Conservation (phyloP, 2,329 filamentous ascomycete genomes). For the Scedosporium aurantiacum region DNA sequence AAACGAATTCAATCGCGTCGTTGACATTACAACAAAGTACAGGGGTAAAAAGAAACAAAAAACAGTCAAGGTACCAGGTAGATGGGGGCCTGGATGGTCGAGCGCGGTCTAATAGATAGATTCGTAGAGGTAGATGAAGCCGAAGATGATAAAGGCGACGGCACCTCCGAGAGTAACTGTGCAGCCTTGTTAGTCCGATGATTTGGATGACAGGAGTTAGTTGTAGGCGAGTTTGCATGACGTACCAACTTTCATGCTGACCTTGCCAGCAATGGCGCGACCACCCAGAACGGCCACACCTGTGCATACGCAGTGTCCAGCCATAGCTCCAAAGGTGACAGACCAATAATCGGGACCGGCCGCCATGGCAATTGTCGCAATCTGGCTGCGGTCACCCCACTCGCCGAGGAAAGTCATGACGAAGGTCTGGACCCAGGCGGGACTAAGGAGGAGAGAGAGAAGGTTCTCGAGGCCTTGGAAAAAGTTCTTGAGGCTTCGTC, state of each 20-base stretch:
- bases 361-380: slow-evolving; percentile 97
- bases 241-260: slow-evolving; percentile 93
- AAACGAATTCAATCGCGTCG: background rate
- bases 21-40: slow-evolving; percentile 5
- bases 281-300: slow-evolving; percentile 86
- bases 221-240: slow-evolving; percentile 16
- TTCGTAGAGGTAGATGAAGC: slow-evolving; percentile 82
- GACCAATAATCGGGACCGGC: slow-evolving; percentile 98
- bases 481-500: slow-evolving; percentile 26
- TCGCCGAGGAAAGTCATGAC: slow-evolving; percentile 98
- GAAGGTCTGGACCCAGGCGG: slow-evolving; percentile 97
- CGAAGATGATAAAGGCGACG: slow-evolving; percentile 80
- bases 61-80: background rate
- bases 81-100: background rate
- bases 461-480: slow-evolving; percentile 70
- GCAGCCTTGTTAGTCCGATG: slow-evolving; percentile 7
- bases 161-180: slow-evolving; percentile 87
- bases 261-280: slow-evolving; percentile 79
- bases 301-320: slow-evolving; percentile 83
- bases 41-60: background rate
- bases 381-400: slow-evolving; percentile 96
- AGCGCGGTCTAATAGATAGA: slow-evolving; percentile 45
- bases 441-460: slow-evolving; percentile 76
- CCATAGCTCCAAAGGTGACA: slow-evolving; percentile 81
- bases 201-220: slow-evolving; percentile 14